Conservation (phyloP, 176 grass and related monocot genomes). For the Rhynchospora tenuis region DNA sequence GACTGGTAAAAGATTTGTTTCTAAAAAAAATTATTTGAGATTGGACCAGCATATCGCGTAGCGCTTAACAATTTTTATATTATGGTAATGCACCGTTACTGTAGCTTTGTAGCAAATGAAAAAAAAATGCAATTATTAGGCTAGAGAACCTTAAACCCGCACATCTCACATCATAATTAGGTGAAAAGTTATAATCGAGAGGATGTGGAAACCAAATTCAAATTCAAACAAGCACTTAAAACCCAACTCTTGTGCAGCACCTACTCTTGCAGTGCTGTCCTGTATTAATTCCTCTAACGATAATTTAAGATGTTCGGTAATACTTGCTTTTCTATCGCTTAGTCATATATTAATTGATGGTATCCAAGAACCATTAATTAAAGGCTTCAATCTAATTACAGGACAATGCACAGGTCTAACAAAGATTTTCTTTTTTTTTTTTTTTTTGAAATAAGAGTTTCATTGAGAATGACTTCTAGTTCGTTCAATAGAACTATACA, state of each 20-base stretch:
- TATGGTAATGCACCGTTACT: neutral
- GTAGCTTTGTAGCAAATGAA: neutral
- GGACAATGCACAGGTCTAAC: neutral
- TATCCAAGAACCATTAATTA: neutral
- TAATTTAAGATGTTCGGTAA: conserved; percentile 31
- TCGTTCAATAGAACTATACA: neutral
- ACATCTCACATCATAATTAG: conserved; percentile 20
- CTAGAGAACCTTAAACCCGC: neutral
- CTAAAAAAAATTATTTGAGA: neutral
- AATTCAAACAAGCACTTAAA: conserved; percentile 5
- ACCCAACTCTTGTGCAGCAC: conserved; percentile 1
- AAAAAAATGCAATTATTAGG: conserved; percentile 17
- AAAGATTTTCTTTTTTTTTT: neutral
- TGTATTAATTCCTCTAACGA: conserved; percentile 19
- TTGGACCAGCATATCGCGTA: neutral
- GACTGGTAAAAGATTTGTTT: neutral
- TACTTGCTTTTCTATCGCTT: conserved; percentile 17
- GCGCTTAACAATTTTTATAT: neutral
- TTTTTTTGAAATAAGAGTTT: too few relatives aligned
- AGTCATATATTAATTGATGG: neutral
- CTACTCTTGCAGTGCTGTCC: conserved; percentile 24
- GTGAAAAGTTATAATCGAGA: conserved; percentile 6
- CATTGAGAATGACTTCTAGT: neutral
- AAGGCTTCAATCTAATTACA: neutral
- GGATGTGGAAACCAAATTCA: neutral